Base-by-base conservation (phyloP, 2,329 filamentous ascomycete species). In the Pseudogymnoascus sp. region DNA sequence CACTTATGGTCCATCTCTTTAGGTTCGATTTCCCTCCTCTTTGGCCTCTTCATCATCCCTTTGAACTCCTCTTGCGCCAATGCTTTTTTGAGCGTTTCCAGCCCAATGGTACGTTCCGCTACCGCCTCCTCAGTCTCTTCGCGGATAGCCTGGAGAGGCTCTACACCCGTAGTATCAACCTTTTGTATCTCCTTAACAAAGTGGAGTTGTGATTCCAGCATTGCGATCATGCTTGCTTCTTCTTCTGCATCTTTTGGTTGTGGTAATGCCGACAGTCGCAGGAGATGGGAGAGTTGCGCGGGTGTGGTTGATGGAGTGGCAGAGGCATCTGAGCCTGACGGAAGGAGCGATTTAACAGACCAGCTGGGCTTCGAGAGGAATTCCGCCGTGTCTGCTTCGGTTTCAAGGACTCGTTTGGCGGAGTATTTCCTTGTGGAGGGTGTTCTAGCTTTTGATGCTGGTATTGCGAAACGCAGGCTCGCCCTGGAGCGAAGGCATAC, bases 141-240 rank as follows among this genome's bases (percentile, higher is more conserved):
- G 60, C 90, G 84, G 62, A 97, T 87, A 47, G 87, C 87, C 59
- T 84, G 81, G 44, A 99, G 75, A 0, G 94, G 92, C 61, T 85
- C 80, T 0, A 97, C 79, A 3, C 82, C 85, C 0, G 79, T 75
- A 0, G 90, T 92, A 72, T 96, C 83, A 58, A 96, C 87, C 47
- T 81, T 78, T 70, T 96, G 92, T 17, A 97, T 86, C 64, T 91
- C 84, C 64, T 84, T 86, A n/a, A 97, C 92, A 71, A 99, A 99
- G 69, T 89, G 87, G 0, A 99, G 82, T 71, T 99, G 94, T 33
- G 88, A 85, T 60, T 86, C 81, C 1, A 99, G 81, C 1, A 87
- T 92, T 21, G 81, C 71, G 3, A 96, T 81, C 84, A 96, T 90
- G 26, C 79, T 75, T 0, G 77, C 69, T 72, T 96, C 88, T 68